phyloP scores from a whole-genome alignment of 2,329 filamentous ascomycete species.

The Sporothrix brunneoviolacea region DNA sequence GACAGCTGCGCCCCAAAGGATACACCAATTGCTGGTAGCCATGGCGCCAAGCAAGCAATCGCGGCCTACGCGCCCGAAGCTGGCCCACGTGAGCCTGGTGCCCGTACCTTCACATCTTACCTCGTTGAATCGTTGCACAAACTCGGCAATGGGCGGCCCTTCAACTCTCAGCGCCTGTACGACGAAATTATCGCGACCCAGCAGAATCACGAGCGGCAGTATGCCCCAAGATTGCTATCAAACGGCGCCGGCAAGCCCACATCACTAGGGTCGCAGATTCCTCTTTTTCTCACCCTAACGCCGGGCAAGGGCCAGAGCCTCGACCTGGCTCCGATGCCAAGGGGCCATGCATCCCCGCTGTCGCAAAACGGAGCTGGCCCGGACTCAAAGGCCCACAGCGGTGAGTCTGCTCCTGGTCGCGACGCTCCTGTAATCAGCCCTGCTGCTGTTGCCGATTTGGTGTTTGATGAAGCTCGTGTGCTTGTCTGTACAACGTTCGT shows the following conservation, averaged over 20 bases:
- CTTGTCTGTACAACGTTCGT: constrained; percentile 62
- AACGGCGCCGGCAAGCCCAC: constrained; percentile 39
- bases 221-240: constrained; percentile 26
- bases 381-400: constrained; percentile 18
- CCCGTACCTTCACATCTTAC: constrained; percentile 53
- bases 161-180: constrained; percentile 49
- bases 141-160: constrained; percentile 46
- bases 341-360: constrained; percentile 25
- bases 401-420: constrained; percentile 10
- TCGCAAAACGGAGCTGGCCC: not conserved
- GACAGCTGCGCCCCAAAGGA: constrained; percentile 56
- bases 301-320: constrained; percentile 47
- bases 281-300: constrained; percentile 50
- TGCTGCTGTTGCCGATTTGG: constrained; percentile 45
- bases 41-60: constrained; percentile 56
- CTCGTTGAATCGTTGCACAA: constrained; percentile 49
- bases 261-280: constrained; percentile 31
- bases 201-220: constrained; percentile 38
- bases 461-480: constrained; percentile 57
- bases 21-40: constrained; percentile 41
- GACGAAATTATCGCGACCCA: constrained; percentile 46
- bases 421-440: constrained; percentile 41
- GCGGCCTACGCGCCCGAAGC: constrained; percentile 53
- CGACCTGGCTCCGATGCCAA: constrained; percentile 43
- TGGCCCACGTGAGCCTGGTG: constrained; percentile 34